Percentiles rank a stretch among this genome's conserved stretches.
Conservation (phyloP, 345 rosid genomes). For the Jatropha curcas region DNA sequence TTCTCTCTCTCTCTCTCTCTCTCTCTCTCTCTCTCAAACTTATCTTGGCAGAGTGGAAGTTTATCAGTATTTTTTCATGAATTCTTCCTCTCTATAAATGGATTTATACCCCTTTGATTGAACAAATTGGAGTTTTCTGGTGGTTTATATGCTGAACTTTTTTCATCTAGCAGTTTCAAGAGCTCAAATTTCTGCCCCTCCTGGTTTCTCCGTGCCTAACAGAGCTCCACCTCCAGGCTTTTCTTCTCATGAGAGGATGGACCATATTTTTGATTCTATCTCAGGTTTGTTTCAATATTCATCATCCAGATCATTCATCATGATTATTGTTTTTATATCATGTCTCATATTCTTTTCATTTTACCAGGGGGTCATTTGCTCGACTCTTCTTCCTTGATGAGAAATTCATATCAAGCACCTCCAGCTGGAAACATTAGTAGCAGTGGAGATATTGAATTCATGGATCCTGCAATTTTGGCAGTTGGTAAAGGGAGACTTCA, state of each 20-base stretch:
- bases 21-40: too few relatives aligned
- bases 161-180: constrained; percentile 45
- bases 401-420: constrained; percentile 50
- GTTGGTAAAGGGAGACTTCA: constrained; percentile 81
- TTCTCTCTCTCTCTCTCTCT: neutral
- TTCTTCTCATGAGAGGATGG: constrained; percentile 61
- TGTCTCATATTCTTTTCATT: neutral
- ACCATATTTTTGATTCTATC: constrained; percentile 44
- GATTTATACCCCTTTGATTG: neutral
- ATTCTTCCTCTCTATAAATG: too few relatives aligned
- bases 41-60: too few relatives aligned
- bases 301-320: neutral
- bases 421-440: constrained; percentile 41
- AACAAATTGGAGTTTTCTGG: neutral
- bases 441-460: constrained; percentile 68
- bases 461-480: constrained; percentile 93
- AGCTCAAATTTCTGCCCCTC: constrained; percentile 75
- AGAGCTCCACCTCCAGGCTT: constrained; percentile 96
- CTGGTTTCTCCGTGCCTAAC: constrained; percentile 79
- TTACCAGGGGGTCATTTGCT: constrained; percentile 55
- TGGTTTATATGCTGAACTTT: neutral
- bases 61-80: too few relatives aligned
- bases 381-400: constrained; percentile 49
- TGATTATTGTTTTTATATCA: neutral
- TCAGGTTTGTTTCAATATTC: constrained; percentile 46